Conservation (phyloP, 2,329 filamentous ascomycete genomes). For the Cytospora leucostoma region DNA sequence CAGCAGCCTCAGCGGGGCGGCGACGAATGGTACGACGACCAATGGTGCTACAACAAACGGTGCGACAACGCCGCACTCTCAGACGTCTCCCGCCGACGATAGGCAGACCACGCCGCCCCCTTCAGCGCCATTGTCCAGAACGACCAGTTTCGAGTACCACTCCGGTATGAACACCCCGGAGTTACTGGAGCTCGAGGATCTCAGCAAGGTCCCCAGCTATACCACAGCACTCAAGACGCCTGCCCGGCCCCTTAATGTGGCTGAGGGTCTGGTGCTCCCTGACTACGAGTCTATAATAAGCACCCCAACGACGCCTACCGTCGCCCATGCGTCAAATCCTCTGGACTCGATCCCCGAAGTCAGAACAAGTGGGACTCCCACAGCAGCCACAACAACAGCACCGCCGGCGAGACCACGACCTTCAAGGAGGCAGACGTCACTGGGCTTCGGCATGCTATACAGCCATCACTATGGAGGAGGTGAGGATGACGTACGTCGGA, state of each 20-base stretch:
- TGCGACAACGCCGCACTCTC: slow-evolving; percentile 43
- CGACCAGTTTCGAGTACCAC: slow-evolving; percentile 53
- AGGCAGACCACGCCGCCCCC: slow-evolving; percentile 44
- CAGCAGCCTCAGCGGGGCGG: slow-evolving; percentile 35
- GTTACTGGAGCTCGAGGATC: slow-evolving; percentile 61
- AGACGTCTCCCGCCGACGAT: slow-evolving; percentile 38
- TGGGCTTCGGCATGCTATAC: slow-evolving; percentile 30
- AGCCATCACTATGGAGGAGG: slow-evolving; percentile 29
- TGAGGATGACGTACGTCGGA: slow-evolving; percentile 38
- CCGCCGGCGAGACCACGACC: slow-evolving; percentile 25
- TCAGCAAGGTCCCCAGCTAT: slow-evolving; percentile 77
- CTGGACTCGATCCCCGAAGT: slow-evolving; percentile 37
- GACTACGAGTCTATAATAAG: slow-evolving; percentile 66
- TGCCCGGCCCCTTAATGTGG: slow-evolving; percentile 53
- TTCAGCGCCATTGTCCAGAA: slow-evolving; percentile 53
- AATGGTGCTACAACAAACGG: slow-evolving; percentile 35
- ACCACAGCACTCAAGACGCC: slow-evolving; percentile 70
- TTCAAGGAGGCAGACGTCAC: slow-evolving; percentile 32
- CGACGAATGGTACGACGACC: slow-evolving; percentile 41
- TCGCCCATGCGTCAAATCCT: slow-evolving; percentile 38
- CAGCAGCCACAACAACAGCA: slow-evolving; percentile 16
- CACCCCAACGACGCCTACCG: slow-evolving; percentile 51
- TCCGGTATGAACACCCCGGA: slow-evolving; percentile 58
- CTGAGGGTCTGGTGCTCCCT: slow-evolving; percentile 56
- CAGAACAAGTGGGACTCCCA: slow-evolving; percentile 28